Conservation (phyloP, 129 eudicot species). For the Centrapalus pauciflorus region DNA sequence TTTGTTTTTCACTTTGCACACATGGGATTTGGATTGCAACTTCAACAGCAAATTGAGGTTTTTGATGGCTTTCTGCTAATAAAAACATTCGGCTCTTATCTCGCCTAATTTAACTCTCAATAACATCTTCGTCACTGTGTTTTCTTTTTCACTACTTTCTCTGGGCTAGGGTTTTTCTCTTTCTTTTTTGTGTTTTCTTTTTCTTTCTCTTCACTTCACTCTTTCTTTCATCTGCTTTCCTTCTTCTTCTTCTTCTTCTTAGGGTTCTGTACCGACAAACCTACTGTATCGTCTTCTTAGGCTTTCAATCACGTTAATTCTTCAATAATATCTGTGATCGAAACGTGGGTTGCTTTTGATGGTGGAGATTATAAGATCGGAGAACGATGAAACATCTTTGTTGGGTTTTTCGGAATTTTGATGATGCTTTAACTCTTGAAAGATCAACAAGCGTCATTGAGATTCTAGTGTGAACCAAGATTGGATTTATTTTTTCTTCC, state of each 20-base stretch:
- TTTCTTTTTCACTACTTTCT: not conserved
- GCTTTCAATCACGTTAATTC: not conserved
- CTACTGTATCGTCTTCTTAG: not conserved
- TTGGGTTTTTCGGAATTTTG: slow-evolving; percentile 11
- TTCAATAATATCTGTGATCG: slow-evolving; percentile 1
- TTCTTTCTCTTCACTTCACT: slow-evolving; percentile 16
- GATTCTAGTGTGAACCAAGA: slow-evolving; percentile 19
- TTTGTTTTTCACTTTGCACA: slow-evolving; percentile 1
- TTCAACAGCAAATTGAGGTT: not conserved
- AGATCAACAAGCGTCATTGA: slow-evolving; percentile 13
- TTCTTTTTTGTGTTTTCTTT: slow-evolving; percentile 15
- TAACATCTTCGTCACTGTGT: not conserved
- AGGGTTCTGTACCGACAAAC: slow-evolving; percentile 40
- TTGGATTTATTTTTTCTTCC: not conserved
- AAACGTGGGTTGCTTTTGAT: not conserved
- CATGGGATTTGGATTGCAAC: too few species aligned
- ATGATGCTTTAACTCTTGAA: not conserved
- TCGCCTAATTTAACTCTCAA: slow-evolving; percentile 1
- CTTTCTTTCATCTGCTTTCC: slow-evolving; percentile 15
- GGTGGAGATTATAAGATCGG: slow-evolving; percentile 28
- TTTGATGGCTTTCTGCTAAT: not conserved
- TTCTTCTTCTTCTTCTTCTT: slow-evolving; percentile 12
- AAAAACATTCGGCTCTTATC: slow-evolving; percentile 19
- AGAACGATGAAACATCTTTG: slow-evolving; percentile 30
- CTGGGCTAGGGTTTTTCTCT: slow-evolving; percentile 36